Base-by-base conservation (phyloP, 2,329 filamentous ascomycete species). In the Dactylellina leptospora region DNA sequence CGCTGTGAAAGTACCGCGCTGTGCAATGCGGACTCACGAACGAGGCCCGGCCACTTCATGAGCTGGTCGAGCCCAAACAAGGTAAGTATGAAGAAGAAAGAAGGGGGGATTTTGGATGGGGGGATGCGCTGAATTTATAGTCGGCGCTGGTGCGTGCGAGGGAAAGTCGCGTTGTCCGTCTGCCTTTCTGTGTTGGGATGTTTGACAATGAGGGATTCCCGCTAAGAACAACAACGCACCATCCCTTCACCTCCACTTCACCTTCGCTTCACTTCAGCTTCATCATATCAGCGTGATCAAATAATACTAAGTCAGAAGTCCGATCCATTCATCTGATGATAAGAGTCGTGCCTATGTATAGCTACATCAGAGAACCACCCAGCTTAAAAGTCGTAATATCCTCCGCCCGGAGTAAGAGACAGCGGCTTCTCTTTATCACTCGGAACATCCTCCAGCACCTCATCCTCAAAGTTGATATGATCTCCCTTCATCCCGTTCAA, bases 21-120 rank as follows among this genome's bases (percentile, higher is more conserved):
- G 58, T 61, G 58, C 58, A 53, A 61, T 61, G 58, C 13, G 16
- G 18, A 61, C 44, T 27, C 9, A 18, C 30, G 30, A 13, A 6
- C 58, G 13, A n/a, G 30, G n/a, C 51, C 42, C 40, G n/a, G 11
- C 53, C 45, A 61, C 22, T 45, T 16, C 30, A 20, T 10, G 30
- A 13, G 4, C 33, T 44, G 23, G n/a, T 30, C 20, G n/a, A n/a
- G n/a, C n/a, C n/a, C n/a, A n/a, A n/a, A 44, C 16, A 61, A 61
- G 58, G 58, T 61, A 61, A 61, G 58, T 61, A 61, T 61, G 44
- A 61, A 4, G 44, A 61, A 13, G 20, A 42, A 51, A 61, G 44
- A 42, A 30, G 22, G 22, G n/a, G 33, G 28, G 28, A 11, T 10
- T 38, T 28, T 27, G 33, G 18, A 5, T n/a, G 45, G 13, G 44